A percentile compares a stretch with the other conserved stretches of the same genome.
Evolutionary conservation across 176 grass and related monocot genomes (phyloP).

Genomic region (Hsuehochloa calcarea): DNA sequence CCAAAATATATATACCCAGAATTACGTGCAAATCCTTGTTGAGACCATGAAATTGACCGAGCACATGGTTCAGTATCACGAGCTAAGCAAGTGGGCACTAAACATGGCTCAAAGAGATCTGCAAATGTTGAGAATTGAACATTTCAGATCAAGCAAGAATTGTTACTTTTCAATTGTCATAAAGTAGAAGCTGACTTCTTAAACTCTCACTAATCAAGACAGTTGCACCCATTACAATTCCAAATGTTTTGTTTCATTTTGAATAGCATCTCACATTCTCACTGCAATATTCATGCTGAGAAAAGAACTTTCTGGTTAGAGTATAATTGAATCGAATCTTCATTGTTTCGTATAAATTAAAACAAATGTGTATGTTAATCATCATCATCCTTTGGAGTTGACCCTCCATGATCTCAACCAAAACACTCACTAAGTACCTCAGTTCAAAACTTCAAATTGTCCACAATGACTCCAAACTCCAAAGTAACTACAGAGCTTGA

Average conservation of each 20-base stretch:
- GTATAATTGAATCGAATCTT: neutral
- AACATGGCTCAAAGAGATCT: conserved; percentile 76
- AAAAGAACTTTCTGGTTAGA: neutral
- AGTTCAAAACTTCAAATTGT: neutral
- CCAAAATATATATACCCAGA: conserved; percentile 45
- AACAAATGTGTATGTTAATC: neutral
- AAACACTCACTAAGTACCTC: neutral
- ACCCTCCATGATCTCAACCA: too few species aligned
- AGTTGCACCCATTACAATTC: neutral
- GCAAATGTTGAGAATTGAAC: conserved; percentile 37
- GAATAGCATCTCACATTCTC: neutral
- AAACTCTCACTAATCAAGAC: conserved; percentile 19
- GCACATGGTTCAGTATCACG: conserved; percentile 62
- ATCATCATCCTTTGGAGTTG: neutral
- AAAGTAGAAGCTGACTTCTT: conserved; percentile 14
- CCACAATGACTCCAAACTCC: neutral
- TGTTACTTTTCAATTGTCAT: neutral
- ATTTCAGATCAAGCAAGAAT: conserved; percentile 4
- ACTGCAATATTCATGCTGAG: neutral
- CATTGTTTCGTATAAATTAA: neutral
- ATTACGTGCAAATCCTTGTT: conserved; percentile 76
- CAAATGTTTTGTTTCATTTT: conserved; percentile 7
- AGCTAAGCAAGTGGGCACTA: conserved; percentile 66
- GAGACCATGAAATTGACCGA: conserved; percentile 88
- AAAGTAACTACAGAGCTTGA: neutral